These are phyloP conservation scores for Heliamphora ciliata DNA, from an alignment of 179 eudicot species.

Conservation along the genomic window DNA sequence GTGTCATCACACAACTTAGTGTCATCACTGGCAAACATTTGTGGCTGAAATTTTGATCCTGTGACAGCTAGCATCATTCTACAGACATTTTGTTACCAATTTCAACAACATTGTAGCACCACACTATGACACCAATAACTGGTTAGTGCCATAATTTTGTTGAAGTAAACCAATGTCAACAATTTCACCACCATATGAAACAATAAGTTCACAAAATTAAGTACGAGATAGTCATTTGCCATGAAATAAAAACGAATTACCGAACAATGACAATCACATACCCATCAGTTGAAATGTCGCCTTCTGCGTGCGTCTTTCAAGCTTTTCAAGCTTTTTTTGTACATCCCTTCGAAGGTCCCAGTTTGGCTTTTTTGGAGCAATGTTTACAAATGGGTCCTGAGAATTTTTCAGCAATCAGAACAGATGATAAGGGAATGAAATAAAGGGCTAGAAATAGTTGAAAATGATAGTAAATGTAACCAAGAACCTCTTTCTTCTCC, in stretches of 20 bases:
- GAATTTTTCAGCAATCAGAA: conserved; percentile 13
- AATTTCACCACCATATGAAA: background rate
- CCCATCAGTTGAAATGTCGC: conserved; percentile 75
- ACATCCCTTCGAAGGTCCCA: conserved; percentile 97
- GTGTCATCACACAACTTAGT: no score
- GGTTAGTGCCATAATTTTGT: no score
- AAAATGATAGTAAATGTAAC: conserved; percentile 7
- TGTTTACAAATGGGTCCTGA: conserved; percentile 94
- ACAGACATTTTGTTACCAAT: no score
- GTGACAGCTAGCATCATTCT: no score
- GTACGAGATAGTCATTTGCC: background rate
- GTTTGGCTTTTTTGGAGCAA: conserved; percentile 97
- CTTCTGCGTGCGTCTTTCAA: conserved; percentile 83
- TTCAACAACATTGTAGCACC: no score
- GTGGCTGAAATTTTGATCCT: no score
- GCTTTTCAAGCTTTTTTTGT: conserved; percentile 87
- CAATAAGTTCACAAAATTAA: background rate
- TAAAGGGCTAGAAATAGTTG: background rate
- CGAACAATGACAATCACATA: conserved; percentile 25
- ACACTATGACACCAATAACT: no score
- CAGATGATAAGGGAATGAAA: background rate
- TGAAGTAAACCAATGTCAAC: no score
- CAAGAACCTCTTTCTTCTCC: conserved; percentile 73
- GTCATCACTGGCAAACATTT: no score
- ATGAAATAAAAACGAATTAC: background rate